These are phyloP conservation scores for Simplicillium sp. DNA, from an alignment of 2,329 filamentous ascomycete species.

Conservation along the genomic window DNA sequence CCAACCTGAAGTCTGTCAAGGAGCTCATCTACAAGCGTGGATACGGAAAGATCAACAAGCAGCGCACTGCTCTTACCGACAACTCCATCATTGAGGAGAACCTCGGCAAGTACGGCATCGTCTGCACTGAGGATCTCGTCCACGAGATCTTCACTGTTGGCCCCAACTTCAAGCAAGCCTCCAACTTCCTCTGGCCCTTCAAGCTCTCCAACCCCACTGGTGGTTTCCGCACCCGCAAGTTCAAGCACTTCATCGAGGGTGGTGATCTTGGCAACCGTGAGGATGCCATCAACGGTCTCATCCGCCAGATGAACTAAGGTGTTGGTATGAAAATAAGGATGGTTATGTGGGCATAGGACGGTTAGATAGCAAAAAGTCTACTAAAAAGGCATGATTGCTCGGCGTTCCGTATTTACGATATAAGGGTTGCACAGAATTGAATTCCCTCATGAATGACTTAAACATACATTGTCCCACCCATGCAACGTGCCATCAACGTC, in stretches of 20 bases:
- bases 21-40: constrained; percentile 99
- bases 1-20: constrained; percentile 97
- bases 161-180: constrained; percentile 98
- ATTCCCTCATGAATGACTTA: constrained; percentile 25
- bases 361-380: constrained; percentile 2
- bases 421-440: constrained; percentile 26
- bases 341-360: constrained; percentile 13
- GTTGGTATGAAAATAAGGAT: constrained; percentile 22
- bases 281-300: constrained; percentile 92
- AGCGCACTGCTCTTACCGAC: constrained; percentile 92
- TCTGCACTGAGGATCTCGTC: constrained; percentile 98
- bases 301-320: constrained; percentile 95
- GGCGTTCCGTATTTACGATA: constrained; percentile 30
- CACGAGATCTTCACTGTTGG: constrained; percentile 99
- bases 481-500: constrained; percentile 6
- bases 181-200: constrained; percentile 99
- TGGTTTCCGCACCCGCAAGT: constrained; percentile 93
- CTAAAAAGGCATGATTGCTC: constrained; percentile 5
- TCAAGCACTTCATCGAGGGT: constrained; percentile 98
- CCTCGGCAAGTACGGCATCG: constrained; percentile 96
- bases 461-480: constrained; percentile 17
- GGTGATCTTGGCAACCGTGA: constrained; percentile 98
- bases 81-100: constrained; percentile 95
- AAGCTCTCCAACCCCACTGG: constrained; percentile 98
- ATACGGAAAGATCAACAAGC: constrained; percentile 98